Evolutionary conservation across 768 basidiomycete species (phyloP).

Genomic region (Rhizopogon rudus): DNA sequence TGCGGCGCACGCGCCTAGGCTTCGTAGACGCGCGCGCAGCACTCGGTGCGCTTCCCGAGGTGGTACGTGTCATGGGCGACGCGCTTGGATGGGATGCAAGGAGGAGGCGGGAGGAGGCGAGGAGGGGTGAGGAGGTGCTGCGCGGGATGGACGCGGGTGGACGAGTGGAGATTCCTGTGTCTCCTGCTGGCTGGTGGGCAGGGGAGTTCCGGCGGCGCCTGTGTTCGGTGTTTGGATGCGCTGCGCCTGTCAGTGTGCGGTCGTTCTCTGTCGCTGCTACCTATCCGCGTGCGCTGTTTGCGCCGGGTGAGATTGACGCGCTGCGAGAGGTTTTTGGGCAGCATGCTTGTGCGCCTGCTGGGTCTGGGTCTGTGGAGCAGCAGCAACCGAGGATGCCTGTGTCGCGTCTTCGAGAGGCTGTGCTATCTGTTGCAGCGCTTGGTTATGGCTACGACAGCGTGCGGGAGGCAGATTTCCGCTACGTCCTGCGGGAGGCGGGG

Average conservation of each 20-base stretch:
- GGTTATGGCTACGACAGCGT: constrained; percentile 54
- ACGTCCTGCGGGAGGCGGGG: constrained; percentile 76
- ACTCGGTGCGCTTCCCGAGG: constrained; percentile 75
- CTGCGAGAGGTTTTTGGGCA: constrained; percentile 33
- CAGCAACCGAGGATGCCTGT: constrained; percentile 31
- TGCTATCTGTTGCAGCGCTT: constrained; percentile 13
- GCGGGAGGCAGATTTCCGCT: constrained; percentile 58
- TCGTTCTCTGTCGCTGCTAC: constrained; percentile 12
- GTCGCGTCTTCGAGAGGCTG: constrained; percentile 31
- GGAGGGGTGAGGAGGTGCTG: constrained; percentile 59
- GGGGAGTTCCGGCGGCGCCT: neutral
- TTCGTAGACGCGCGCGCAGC: constrained; percentile 91
- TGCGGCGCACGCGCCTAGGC: constrained; percentile 86
- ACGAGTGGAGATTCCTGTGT: constrained; percentile 7
- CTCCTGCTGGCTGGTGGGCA: constrained; percentile 6
- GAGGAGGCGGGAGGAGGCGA: constrained; percentile 56
- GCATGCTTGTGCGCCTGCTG: neutral
- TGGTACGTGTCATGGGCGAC: constrained; percentile 87
- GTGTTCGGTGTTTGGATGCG: neutral
- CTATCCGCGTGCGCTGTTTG: constrained; percentile 51
- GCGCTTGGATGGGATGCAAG: constrained; percentile 74
- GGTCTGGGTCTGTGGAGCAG: constrained; percentile 6
- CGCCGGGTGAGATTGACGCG: constrained; percentile 42
- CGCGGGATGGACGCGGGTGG: constrained; percentile 66
- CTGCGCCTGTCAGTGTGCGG: neutral